Evolutionary conservation across 805 yeast genomes (phyloP).

Genomic region (Wickerhamomyces subpelliculosus): DNA sequence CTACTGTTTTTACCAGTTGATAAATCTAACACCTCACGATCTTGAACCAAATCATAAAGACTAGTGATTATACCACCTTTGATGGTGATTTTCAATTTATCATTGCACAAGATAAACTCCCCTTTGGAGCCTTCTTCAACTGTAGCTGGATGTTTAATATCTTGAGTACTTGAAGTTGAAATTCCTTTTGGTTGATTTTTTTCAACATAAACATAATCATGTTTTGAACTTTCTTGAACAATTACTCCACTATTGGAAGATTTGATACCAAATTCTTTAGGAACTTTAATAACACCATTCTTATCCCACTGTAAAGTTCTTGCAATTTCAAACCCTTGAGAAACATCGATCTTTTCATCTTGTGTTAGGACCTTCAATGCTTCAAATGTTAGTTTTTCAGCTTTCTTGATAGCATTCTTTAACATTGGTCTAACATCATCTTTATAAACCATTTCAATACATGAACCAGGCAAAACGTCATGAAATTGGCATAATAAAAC

Average conservation of each 20-base stretch:
- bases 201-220: slow-evolving; percentile 16
- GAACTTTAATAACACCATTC: slow-evolving; percentile 31
- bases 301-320: slow-evolving; percentile 67
- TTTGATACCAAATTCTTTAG: slow-evolving; percentile 10
- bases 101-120: slow-evolving; percentile 49
- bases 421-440: slow-evolving; percentile 84
- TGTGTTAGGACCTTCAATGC: slow-evolving; percentile 37
- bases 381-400: slow-evolving; percentile 42
- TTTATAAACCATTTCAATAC: slow-evolving; percentile 87
- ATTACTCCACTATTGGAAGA: not conserved
- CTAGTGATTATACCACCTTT: slow-evolving; percentile 57
- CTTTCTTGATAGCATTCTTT: slow-evolving; percentile 43
- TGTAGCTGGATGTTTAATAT: slow-evolving; percentile 41
- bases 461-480: slow-evolving; percentile 96
- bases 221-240: slow-evolving; percentile 13
- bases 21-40: slow-evolving; percentile 62
- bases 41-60: slow-evolving; percentile 49
- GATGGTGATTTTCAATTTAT: slow-evolving; percentile 50
- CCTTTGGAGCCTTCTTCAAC: slow-evolving; percentile 35
- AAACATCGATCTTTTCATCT: not conserved
- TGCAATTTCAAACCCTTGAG: slow-evolving; percentile 17
- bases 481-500: slow-evolving; percentile 90
- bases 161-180: slow-evolving; percentile 1
- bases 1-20: slow-evolving; percentile 43
- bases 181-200: slow-evolving; percentile 4